Evolutionary conservation across 371 early-diverging fungal genomes (phyloP).

Genomic region (Syncephalis plumigaleata): DNA sequence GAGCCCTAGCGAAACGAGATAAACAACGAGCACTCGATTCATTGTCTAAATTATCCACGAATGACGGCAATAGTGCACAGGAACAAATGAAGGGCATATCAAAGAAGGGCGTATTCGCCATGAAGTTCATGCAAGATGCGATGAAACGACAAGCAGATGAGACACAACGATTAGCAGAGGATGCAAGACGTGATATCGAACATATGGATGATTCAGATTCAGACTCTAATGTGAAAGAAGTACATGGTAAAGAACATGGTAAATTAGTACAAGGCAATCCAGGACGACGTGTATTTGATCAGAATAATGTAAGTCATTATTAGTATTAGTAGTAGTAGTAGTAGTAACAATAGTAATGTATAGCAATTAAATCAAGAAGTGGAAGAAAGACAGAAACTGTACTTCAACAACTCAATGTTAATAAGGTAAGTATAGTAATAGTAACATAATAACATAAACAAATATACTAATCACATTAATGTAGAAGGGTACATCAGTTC

Average conservation of each 20-base stretch:
- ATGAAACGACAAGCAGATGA: conserved; percentile 28
- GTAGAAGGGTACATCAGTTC: background rate
- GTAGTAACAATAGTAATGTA: background rate
- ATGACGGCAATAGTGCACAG: conserved; percentile 11
- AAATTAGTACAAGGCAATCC: conserved; percentile 26
- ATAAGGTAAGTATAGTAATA: no score
- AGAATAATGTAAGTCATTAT: conserved; percentile 11
- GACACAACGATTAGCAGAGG: conserved; percentile 16
- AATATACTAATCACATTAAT: conserved; percentile 2
- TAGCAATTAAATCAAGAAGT: no score
- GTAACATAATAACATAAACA: no score
- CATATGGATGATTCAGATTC: conserved; percentile 17
- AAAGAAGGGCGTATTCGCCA: conserved; percentile 71
- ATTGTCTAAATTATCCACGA: conserved; percentile 19
- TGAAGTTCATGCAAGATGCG: conserved; percentile 94
- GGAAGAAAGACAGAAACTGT: no score
- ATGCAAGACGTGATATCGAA: conserved; percentile 16
- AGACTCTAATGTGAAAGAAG: conserved; percentile 17
- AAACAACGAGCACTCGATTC: conserved; percentile 20
- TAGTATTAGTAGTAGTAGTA: conserved; percentile 8
- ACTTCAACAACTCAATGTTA: no score
- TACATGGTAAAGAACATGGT: conserved; percentile 10
- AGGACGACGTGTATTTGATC: conserved; percentile 35
- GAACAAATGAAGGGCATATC: conserved; percentile 23
- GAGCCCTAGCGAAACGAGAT: conserved; percentile 4